phyloP scores from a whole-genome alignment of 805 yeast species.

The Saccharomyces eubayanus region DNA sequence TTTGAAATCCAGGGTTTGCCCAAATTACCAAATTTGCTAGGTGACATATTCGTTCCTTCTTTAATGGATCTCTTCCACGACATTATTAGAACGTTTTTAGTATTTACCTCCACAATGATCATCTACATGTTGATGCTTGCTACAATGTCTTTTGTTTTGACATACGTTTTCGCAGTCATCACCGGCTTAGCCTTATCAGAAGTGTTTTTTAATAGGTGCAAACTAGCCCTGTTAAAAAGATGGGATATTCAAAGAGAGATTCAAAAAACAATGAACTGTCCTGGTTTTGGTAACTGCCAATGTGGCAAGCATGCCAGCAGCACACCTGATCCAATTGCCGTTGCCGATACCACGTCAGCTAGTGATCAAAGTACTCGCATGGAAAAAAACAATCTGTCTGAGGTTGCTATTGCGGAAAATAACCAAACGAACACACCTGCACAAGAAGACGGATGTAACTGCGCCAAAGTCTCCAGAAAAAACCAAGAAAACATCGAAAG shows the following conservation, averaged over 20 bases:
- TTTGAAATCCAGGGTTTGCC: constrained; percentile 18
- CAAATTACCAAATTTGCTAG: constrained; percentile 23
- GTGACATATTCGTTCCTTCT: constrained; percentile 25
- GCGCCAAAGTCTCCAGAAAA: constrained; percentile 9
- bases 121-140: constrained; percentile 72
- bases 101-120: constrained; percentile 55
- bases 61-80: constrained; percentile 34
- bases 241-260: constrained; percentile 28
- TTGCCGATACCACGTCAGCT: background rate
- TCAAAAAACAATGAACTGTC: constrained; percentile 21
- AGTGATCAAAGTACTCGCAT: background rate
- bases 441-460: constrained; percentile 7
- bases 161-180: constrained; percentile 66
- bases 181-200: constrained; percentile 65
- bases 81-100: constrained; percentile 44
- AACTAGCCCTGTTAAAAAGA: constrained; percentile 25
- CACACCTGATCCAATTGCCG: background rate
- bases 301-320: constrained; percentile 21
- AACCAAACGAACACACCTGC: background rate
- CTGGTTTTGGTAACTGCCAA: constrained; percentile 21
- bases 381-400: background rate
- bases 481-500: constrained; percentile 20
- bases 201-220: constrained; percentile 52
- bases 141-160: constrained; percentile 60
- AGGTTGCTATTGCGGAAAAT: constrained; percentile 2